Evolutionary conservation across 768 basidiomycete genomes (phyloP).

Genomic region (Termitomyces eurrhizus): DNA sequence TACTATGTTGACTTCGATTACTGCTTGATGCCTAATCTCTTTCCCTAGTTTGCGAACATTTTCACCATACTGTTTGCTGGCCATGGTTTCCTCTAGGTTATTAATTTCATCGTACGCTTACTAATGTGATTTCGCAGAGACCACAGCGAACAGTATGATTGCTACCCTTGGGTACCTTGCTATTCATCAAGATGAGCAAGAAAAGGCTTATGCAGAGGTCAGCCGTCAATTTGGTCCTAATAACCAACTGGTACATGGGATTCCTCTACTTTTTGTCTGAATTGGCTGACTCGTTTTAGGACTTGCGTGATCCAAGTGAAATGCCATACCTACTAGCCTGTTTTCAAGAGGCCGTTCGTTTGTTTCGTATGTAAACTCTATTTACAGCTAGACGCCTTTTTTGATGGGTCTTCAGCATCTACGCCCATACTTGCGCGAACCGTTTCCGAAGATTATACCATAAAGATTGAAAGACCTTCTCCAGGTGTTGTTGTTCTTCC

Average conservation of each 20-base stretch:
- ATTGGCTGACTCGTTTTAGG: slow-evolving; percentile 5
- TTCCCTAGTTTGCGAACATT: slow-evolving; percentile 19
- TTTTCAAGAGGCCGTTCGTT: slow-evolving; percentile 28
- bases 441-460: slow-evolving; percentile 22
- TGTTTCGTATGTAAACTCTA: slow-evolving; percentile 22
- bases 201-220: slow-evolving; percentile 45
- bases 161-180: slow-evolving; percentile 45
- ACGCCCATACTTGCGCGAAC: slow-evolving; percentile 22
- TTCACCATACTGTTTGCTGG: slow-evolving; percentile 23
- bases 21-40: not conserved
- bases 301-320: slow-evolving; percentile 16
- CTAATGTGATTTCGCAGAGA: slow-evolving; percentile 29
- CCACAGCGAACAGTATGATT: slow-evolving; percentile 45
- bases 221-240: slow-evolving; percentile 26
- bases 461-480: slow-evolving; percentile 2
- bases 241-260: slow-evolving; percentile 24
- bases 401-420: slow-evolving; percentile 11
- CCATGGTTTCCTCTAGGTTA: slow-evolving; percentile 16
- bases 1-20: not conserved
- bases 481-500: slow-evolving; percentile 3
- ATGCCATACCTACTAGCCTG: slow-evolving; percentile 23
- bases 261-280: not conserved
- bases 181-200: slow-evolving; percentile 41
- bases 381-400: not conserved
- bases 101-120: not conserved